Conservation (phyloP, 139 green algal species). For the Penium margaritaceum region DNA sequence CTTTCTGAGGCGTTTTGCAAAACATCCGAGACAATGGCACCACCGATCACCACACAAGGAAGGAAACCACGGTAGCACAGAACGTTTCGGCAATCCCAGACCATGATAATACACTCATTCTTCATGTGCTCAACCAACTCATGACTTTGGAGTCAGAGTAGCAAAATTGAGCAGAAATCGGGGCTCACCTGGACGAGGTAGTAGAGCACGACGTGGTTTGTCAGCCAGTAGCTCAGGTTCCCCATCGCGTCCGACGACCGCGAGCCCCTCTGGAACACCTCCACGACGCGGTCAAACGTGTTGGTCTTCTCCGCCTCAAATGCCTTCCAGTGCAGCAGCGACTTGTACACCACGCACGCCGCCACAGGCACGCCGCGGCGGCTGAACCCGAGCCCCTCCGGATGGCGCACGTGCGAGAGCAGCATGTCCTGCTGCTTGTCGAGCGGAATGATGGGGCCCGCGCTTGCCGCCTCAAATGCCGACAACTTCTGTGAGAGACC, state of each 20-base stretch:
- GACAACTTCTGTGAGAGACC: neutral
- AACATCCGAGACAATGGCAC: no score
- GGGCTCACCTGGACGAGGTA: slow-evolving; percentile 4
- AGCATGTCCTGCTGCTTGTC: slow-evolving; percentile 12
- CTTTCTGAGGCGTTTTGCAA: no score
- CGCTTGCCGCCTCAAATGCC: neutral
- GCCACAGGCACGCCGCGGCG: slow-evolving; percentile 65
- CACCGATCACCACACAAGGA: no score
- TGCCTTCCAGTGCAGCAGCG: slow-evolving; percentile 70
- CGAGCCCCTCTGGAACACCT: slow-evolving; percentile 5
- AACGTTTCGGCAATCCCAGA: no score
- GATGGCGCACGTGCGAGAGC: slow-evolving; percentile 14
- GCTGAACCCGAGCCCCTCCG: slow-evolving; percentile 60
- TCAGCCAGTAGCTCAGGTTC: slow-evolving; percentile 52
- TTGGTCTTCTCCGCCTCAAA: slow-evolving; percentile 83
- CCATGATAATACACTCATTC: no score
- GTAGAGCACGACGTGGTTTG: slow-evolving; percentile 4
- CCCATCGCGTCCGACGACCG: slow-evolving; percentile 31
- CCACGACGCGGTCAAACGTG: slow-evolving; percentile 88
- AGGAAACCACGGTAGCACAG: no score
- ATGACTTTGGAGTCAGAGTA: no score
- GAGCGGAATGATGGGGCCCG: neutral
- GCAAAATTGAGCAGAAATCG: no score
- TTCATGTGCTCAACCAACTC: no score
- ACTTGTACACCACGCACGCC: slow-evolving; percentile 78